Evolutionary conservation across 2,329 filamentous ascomycete genomes (phyloP).

Genomic region (Beauveria medogensis): DNA sequence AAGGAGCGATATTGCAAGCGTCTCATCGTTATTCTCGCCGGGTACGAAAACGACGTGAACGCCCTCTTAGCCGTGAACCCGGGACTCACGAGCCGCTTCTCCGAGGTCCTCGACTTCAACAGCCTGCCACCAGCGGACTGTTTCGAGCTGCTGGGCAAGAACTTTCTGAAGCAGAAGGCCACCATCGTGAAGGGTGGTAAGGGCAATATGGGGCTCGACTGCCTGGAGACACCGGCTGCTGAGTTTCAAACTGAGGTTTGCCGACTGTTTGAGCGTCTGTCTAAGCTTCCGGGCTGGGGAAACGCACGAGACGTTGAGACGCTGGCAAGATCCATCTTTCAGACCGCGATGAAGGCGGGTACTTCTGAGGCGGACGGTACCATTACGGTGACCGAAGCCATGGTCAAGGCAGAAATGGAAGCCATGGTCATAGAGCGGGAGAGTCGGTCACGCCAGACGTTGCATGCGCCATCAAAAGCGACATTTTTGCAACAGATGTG

Average conservation of each 20-base stretch:
- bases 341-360: slow-evolving; percentile 18
- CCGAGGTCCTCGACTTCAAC: slow-evolving; percentile 50
- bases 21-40: slow-evolving; percentile 60
- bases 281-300: slow-evolving; percentile 44
- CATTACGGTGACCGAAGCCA: slow-evolving; percentile 15
- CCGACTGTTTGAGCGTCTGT: slow-evolving; percentile 31
- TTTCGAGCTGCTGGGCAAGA: slow-evolving; percentile 21
- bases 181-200: slow-evolving; percentile 14
- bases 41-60: slow-evolving; percentile 61
- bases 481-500: slow-evolving; percentile 12
- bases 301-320: slow-evolving; percentile 55
- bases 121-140: slow-evolving; percentile 36
- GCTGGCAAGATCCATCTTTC: slow-evolving; percentile 43
- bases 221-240: slow-evolving; percentile 16
- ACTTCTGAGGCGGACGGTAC: slow-evolving; percentile 13
- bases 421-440: slow-evolving; percentile 18
- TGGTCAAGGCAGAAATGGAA: slow-evolving; percentile 15
- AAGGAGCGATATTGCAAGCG: slow-evolving; percentile 51
- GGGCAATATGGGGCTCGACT: slow-evolving; percentile 19
- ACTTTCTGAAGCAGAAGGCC: slow-evolving; percentile 29
- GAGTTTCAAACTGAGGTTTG: slow-evolving; percentile 12
- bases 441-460: not conserved
- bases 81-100: slow-evolving; percentile 57
- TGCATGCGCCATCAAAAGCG: not conserved
- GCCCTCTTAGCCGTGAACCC: slow-evolving; percentile 51